Percentiles rank a stretch among this genome's conserved stretches.
Evolutionary conservation across 345 rosid species (phyloP).

Genomic region (Hirschfeldia incana): DNA sequence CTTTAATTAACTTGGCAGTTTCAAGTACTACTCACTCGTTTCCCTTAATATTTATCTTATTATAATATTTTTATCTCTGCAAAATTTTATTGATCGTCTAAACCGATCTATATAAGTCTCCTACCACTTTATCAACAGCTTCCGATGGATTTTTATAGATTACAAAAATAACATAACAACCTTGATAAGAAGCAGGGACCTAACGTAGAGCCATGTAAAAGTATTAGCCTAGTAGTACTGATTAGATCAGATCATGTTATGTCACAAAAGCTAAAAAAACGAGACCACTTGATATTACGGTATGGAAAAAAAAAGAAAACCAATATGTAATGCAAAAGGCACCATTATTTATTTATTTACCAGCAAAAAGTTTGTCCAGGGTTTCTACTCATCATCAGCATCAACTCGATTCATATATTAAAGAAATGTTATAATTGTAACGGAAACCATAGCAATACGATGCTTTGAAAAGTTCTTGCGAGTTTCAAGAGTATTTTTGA

Average conservation of each 20-base stretch:
- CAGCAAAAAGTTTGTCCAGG: background rate
- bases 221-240: background rate
- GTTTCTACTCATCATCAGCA: background rate
- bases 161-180: background rate
- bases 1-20: constrained; percentile 28
- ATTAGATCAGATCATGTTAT: background rate
- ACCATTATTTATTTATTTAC: background rate
- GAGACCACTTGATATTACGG: background rate
- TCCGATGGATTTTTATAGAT: constrained; percentile 23
- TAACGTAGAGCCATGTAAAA: background rate
- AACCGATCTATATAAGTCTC: constrained; percentile 14
- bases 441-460: background rate
- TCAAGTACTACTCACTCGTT: constrained; percentile 12
- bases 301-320: background rate
- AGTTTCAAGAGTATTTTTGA: background rate
- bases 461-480: background rate
- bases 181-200: background rate
- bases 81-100: constrained; percentile 19
- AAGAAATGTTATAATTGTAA: background rate
- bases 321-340: background rate
- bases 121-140: constrained; percentile 9
- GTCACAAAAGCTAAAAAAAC: constrained; percentile 4
- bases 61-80: background rate
- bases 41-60: background rate
- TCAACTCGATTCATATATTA: background rate